Conservation (phyloP, 1,284 basidiomycete genomes). For the Ceratobasidium sp. region DNA sequence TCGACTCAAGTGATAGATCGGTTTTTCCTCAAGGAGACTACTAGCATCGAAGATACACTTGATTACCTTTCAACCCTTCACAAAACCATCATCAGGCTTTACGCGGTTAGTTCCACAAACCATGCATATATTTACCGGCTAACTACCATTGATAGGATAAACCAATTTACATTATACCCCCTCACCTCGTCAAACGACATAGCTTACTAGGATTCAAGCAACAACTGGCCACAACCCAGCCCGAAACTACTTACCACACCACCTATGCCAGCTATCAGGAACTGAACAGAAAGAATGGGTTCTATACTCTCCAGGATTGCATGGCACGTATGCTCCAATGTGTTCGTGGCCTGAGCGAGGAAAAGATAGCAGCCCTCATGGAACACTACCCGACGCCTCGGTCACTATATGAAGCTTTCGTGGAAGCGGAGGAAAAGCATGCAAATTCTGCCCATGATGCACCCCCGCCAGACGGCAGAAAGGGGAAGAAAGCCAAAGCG, state of each 20-base stretch:
- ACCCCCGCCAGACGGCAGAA: conserved; percentile 19
- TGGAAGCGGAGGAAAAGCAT: conserved; percentile 42
- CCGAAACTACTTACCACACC: conserved; percentile 50
- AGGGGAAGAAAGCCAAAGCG: conserved; percentile 39
- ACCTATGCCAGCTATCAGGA: conserved; percentile 55
- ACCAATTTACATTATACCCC: conserved; percentile 42
- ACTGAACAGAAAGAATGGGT: conserved; percentile 57
- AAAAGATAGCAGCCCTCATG: conserved; percentile 56
- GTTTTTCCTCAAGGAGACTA: conserved; percentile 60
- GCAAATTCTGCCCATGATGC: background rate
- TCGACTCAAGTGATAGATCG: conserved; percentile 60
- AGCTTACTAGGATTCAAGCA: conserved; percentile 49
- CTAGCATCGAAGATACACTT: conserved; percentile 55
- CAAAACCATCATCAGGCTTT: conserved; percentile 51
- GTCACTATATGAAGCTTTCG: conserved; percentile 52
- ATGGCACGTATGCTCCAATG: conserved; percentile 59
- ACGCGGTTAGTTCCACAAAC: conserved; percentile 47
- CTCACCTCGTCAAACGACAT: conserved; percentile 46
- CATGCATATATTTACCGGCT: background rate
- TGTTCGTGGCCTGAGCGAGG: conserved; percentile 57
- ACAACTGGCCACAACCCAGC: conserved; percentile 49
- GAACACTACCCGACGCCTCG: conserved; percentile 55
- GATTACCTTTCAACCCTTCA: conserved; percentile 53
- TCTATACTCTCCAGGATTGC: conserved; percentile 52
- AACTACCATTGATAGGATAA: conserved; percentile 34